Conservation (phyloP, 2,329 filamentous ascomycete species). For the Penicillium sp. region DNA sequence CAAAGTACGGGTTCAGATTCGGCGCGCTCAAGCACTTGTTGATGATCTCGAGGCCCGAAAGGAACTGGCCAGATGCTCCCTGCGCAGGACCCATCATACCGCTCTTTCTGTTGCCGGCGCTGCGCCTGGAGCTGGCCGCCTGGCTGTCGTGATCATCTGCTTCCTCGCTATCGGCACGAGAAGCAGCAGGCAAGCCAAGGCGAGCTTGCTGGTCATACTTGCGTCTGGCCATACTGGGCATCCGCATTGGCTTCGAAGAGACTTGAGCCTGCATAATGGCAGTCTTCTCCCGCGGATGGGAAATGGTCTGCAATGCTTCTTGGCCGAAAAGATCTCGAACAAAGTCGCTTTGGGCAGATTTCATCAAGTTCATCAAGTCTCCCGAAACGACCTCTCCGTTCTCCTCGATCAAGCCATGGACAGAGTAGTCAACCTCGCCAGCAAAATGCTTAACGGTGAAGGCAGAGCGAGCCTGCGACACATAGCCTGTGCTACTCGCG, state of each 20-base stretch:
- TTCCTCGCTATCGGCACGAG: slow-evolving; percentile 40
- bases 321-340: slow-evolving; percentile 91
- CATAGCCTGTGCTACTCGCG: slow-evolving; percentile 83
- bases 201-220: slow-evolving; percentile 60
- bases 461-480: slow-evolving; percentile 70
- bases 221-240: slow-evolving; percentile 85
- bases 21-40: slow-evolving; percentile 78
- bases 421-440: slow-evolving; percentile 90
- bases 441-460: slow-evolving; percentile 96
- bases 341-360: slow-evolving; percentile 82
- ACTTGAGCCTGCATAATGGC: slow-evolving; percentile 95
- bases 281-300: slow-evolving; percentile 85
- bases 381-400: slow-evolving; percentile 95
- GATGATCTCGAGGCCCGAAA: slow-evolving; percentile 84
- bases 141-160: slow-evolving; percentile 38
- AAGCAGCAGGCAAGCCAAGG: slow-evolving; percentile 27
- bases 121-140: slow-evolving; percentile 30
- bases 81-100: slow-evolving; percentile 55
- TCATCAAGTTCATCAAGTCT: slow-evolving; percentile 92
- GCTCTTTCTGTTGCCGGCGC: slow-evolving; percentile 33
- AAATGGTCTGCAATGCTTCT: slow-evolving; percentile 84
- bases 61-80: slow-evolving; percentile 88
- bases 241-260: slow-evolving; percentile 88
- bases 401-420: slow-evolving; percentile 84
- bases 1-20: slow-evolving; percentile 89